Conservation (phyloP, 2,329 filamentous ascomycete genomes). For the Pseudopyricularia cyperi region DNA sequence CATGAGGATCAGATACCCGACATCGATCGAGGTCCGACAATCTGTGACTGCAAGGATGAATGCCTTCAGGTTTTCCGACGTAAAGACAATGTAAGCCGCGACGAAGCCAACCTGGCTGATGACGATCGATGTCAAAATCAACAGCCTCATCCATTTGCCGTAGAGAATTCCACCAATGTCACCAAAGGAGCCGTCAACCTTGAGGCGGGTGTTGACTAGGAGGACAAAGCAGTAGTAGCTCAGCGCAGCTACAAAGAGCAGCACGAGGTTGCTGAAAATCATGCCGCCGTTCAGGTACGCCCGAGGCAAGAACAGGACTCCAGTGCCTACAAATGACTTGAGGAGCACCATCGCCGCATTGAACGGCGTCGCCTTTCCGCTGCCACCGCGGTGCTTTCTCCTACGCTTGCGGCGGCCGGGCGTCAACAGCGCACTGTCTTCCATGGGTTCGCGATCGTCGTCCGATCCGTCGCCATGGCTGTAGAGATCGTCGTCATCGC, state of each 20-base stretch:
- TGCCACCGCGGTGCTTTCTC: slow-evolving; percentile 60
- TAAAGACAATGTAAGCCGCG: slow-evolving; percentile 92
- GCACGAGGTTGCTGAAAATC: slow-evolving; percentile 85
- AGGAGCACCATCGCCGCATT: slow-evolving; percentile 76
- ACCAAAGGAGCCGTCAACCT: slow-evolving; percentile 87
- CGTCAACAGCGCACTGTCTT: slow-evolving; percentile 73
- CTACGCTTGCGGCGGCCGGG: slow-evolving; percentile 61
- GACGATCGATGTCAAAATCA: slow-evolving; percentile 87
- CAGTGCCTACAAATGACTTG: slow-evolving; percentile 96
- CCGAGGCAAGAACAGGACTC: slow-evolving; percentile 82
- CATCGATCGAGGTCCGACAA: slow-evolving; percentile 73
- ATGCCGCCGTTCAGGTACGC: slow-evolving; percentile 95
- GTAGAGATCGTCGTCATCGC: slow-evolving; percentile 38
- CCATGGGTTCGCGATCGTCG: slow-evolving; percentile 66
- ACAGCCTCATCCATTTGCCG: slow-evolving; percentile 74
- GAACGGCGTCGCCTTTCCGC: slow-evolving; percentile 64
- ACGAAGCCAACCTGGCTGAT: slow-evolving; percentile 93
- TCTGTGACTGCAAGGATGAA: slow-evolving; percentile 86
- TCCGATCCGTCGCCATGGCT: slow-evolving; percentile 38
- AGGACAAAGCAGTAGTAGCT: slow-evolving; percentile 98
- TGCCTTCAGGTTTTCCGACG: slow-evolving; percentile 86
- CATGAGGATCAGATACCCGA: slow-evolving; percentile 83
- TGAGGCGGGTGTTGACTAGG: slow-evolving; percentile 73
- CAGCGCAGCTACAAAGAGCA: slow-evolving; percentile 71
- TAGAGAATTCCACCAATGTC: slow-evolving; percentile 91